These are phyloP conservation scores for Rubroboletus satanas DNA, from an alignment of 768 basidiomycete species.

Conservation along the genomic window DNA sequence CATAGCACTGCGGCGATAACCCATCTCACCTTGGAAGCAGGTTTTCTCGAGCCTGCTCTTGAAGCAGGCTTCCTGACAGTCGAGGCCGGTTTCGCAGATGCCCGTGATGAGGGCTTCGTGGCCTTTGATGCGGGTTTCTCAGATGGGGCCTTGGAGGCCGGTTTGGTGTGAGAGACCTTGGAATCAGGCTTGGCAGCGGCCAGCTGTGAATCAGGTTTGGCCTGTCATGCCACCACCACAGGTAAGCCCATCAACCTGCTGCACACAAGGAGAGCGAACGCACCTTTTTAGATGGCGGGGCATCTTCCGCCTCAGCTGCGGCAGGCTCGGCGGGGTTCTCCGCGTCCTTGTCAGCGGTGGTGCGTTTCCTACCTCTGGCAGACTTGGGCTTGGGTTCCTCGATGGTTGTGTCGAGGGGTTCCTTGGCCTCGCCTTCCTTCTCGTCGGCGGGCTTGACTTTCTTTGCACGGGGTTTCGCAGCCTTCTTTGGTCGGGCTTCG, in stretches of 20 bases:
- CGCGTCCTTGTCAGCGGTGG: conserved; percentile 37
- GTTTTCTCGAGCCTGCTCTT: conserved; percentile 58
- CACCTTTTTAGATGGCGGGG: conserved; percentile 67
- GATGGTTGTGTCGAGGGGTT: conserved; percentile 27
- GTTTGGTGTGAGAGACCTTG: conserved; percentile 28
- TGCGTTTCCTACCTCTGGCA: conserved; percentile 54
- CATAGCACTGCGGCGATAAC: background rate
- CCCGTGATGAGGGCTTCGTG: conserved; percentile 38
- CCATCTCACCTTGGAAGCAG: conserved; percentile 52
- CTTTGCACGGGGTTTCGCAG: conserved; percentile 57
- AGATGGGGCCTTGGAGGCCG: conserved; percentile 31
- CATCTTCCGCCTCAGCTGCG: conserved; percentile 34
- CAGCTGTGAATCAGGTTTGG: conserved; percentile 40
- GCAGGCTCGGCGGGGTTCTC: conserved; percentile 38
- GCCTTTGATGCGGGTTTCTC: conserved; percentile 43
- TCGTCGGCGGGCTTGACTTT: conserved; percentile 37
- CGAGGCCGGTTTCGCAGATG: conserved; percentile 42
- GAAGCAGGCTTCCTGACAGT: conserved; percentile 52
- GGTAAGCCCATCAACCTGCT: background rate
- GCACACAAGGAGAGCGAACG: conserved; percentile 8
- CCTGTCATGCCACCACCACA: conserved; percentile 25
- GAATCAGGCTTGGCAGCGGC: conserved; percentile 33
- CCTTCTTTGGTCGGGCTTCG: conserved; percentile 51
- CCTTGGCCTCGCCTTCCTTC: conserved; percentile 46
- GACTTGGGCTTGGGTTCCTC: conserved; percentile 42